Conservation (phyloP, 2,329 filamentous ascomycete genomes). For the Triangularia verruculosa region DNA sequence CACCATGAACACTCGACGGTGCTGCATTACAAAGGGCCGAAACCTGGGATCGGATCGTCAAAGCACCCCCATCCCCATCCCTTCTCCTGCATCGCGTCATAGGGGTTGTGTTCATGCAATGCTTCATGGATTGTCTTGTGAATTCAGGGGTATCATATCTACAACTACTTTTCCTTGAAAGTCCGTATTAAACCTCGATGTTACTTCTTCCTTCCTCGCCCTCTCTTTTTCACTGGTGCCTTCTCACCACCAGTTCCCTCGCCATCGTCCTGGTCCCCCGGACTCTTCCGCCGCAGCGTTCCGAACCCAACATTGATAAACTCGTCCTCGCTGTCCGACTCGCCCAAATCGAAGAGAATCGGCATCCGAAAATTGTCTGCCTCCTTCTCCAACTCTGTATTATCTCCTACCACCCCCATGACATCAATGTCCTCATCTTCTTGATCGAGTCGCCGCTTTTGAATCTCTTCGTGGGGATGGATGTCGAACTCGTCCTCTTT, state of each 20-base stretch:
- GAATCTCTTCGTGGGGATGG: conserved; percentile 89
- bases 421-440: conserved; percentile 96
- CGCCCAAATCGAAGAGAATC: conserved; percentile 85
- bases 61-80: neutral
- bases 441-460: conserved; percentile 81
- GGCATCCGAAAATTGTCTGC: conserved; percentile 77
- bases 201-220: conserved; percentile 43
- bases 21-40: neutral
- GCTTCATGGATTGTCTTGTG: neutral
- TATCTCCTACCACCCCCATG: conserved; percentile 64
- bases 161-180: neutral
- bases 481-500: conserved; percentile 98
- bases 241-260: conserved; percentile 48
- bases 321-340: conserved; percentile 95
- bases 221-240: conserved; percentile 41
- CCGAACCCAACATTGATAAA: conserved; percentile 66
- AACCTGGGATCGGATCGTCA: neutral
- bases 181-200: neutral
- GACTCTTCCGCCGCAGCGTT: conserved; percentile 83
- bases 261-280: conserved; percentile 67
- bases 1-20: neutral
- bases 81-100: neutral
- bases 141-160: neutral
- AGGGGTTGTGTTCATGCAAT: neutral
- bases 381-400: conserved; percentile 53